These are phyloP conservation scores for Mollisiaceae sp. DNA, from an alignment of 2,329 filamentous ascomycete genomes.

Conservation along the genomic window DNA sequence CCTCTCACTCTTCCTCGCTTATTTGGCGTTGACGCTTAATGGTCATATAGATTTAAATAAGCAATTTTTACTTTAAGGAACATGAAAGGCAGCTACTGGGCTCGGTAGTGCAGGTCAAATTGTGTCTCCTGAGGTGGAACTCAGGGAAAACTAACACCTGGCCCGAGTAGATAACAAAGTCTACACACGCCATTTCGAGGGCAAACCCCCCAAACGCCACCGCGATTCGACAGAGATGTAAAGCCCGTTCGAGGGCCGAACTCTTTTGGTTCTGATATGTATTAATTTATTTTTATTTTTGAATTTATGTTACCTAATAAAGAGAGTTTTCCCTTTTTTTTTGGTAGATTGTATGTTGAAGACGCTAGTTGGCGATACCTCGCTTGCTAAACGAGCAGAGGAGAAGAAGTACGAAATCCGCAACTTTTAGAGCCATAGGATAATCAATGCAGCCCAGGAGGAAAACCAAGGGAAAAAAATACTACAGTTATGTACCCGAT, in stretches of 20 bases:
- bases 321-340: too few relatives aligned
- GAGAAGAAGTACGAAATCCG: too few relatives aligned
- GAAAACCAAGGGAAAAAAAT: too few relatives aligned
- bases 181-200: background rate
- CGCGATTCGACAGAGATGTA: background rate
- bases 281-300: background rate
- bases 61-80: background rate
- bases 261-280: background rate
- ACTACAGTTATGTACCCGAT: too few relatives aligned
- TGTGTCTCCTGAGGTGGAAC: background rate
- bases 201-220: background rate
- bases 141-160: background rate
- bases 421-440: too few relatives aligned
- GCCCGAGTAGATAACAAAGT: background rate
- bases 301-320: too few relatives aligned
- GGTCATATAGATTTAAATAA: background rate
- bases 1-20: too few relatives aligned
- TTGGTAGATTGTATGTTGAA: too few relatives aligned
- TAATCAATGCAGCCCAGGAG: too few relatives aligned
- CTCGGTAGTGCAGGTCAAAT: constrained; percentile 1
- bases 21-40: too few relatives aligned
- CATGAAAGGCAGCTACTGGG: constrained; percentile 1
- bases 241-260: background rate
- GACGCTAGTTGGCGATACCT: too few relatives aligned
- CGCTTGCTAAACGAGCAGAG: too few relatives aligned